phyloP scores from a whole-genome alignment of 495 filamentous ascomycete genomes.

The Copromyces sp. region DNA sequence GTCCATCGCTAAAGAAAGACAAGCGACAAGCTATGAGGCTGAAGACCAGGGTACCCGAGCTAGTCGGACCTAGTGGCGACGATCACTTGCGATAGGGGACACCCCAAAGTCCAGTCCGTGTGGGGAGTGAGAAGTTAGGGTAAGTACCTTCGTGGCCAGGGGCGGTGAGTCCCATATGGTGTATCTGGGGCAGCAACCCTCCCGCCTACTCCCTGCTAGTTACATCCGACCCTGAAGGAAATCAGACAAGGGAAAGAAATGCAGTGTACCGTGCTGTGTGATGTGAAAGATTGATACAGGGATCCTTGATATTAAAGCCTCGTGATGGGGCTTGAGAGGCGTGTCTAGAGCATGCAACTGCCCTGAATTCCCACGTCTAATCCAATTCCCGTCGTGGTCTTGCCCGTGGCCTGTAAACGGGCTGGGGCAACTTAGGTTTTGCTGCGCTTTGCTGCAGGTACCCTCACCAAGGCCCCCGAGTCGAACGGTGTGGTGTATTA shows the following conservation, averaged over 20 bases:
- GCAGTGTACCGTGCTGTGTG: background rate
- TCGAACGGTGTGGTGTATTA: background rate
- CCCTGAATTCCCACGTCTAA: background rate
- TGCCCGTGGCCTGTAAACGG: background rate
- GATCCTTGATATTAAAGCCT: background rate
- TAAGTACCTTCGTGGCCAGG: background rate
- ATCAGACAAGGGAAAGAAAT: background rate
- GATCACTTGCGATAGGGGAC: background rate
- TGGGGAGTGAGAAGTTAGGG: background rate
- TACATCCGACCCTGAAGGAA: background rate
- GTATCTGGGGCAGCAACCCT: background rate
- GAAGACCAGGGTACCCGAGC: background rate
- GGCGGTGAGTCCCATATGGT: background rate
- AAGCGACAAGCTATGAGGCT: background rate
- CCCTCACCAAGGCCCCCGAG: conserved; percentile 5
- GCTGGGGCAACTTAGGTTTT: background rate
- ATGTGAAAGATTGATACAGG: background rate
- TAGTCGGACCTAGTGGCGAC: background rate
- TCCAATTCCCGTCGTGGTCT: background rate
- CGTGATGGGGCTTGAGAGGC: background rate
- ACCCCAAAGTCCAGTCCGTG: background rate
- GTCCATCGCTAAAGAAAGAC: background rate
- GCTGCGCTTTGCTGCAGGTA: conserved; percentile 15
- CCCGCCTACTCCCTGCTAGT: background rate
- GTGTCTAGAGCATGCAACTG: background rate